phyloP scores from a whole-genome alignment of 164 flowering plant genomes.

The Umbellularia californica region DNA sequence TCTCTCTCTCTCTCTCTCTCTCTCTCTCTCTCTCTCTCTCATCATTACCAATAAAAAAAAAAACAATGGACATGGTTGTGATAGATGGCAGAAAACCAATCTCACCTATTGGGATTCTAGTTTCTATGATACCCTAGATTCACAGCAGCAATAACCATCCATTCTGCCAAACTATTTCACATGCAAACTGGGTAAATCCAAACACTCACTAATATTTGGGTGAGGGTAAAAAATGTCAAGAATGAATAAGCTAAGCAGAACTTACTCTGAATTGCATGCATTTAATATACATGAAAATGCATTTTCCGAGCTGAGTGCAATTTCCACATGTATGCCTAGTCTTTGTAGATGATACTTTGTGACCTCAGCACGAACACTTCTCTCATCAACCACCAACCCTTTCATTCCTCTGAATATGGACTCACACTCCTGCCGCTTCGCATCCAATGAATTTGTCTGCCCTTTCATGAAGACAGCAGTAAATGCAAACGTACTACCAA shows the following conservation, averaged over 20 bases:
- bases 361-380: constrained; percentile 70
- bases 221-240: neutral
- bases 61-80: too few relatives aligned
- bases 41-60: too few relatives aligned
- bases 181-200: neutral
- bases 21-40: too few relatives aligned
- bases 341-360: constrained; percentile 81
- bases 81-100: neutral
- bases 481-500: constrained; percentile 84
- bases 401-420: constrained; percentile 49
- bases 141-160: neutral
- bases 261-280: constrained; percentile 33
- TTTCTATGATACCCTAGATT: neutral
- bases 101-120: neutral
- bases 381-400: constrained; percentile 75
- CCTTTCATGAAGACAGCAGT: constrained; percentile 51
- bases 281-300: constrained; percentile 38
- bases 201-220: neutral
- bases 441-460: constrained; percentile 31
- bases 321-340: constrained; percentile 57
- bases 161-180: neutral
- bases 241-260: neutral
- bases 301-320: constrained; percentile 28
- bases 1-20: too few relatives aligned
- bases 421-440: constrained; percentile 35